Conservation (phyloP, 352 stramenopile genomes). For the Phytophthora sansomeana region DNA sequence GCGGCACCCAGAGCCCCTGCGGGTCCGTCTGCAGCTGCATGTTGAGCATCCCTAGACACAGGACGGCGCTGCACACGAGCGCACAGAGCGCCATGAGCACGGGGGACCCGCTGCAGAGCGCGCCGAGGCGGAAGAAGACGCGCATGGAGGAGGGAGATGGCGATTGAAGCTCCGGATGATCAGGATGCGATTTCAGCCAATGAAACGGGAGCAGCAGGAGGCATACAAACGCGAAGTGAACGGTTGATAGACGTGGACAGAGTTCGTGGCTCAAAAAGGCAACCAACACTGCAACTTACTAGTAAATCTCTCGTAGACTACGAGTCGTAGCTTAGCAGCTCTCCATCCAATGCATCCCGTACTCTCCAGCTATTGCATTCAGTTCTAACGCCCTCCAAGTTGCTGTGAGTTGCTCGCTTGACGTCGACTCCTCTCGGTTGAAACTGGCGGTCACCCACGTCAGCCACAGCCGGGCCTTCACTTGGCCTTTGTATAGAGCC, state of each 20-base stretch:
- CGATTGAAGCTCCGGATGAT: conserved; percentile 15
- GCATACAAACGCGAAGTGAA: conserved; percentile 20
- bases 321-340: too few species aligned
- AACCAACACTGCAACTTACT: too few species aligned
- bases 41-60: conserved; percentile 65
- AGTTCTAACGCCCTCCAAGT: too few species aligned
- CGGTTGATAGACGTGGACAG: conserved; percentile 12
- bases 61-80: conserved; percentile 53
- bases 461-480: conserved; percentile 14
- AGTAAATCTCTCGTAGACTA: too few species aligned
- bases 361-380: too few species aligned
- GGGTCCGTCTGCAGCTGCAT: conserved; percentile 82
- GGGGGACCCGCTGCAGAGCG: conserved; percentile 57
- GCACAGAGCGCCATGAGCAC: conserved; percentile 56
- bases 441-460: conserved; percentile 28
- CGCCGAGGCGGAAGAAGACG: conserved; percentile 63
- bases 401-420: too few species aligned
- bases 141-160: conserved; percentile 44
- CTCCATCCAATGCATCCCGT: too few species aligned
- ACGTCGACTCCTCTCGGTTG: too few species aligned
- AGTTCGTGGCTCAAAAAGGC: too few species aligned
- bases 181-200: conserved; percentile 16
- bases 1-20: conserved; percentile 85
- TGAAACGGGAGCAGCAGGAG: background rate
- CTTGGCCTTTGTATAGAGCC: conserved; percentile 8